A percentile compares a stretch with the other conserved stretches of the same genome.
These are phyloP conservation scores for Cudoniella acicularis DNA, from an alignment of 495 filamentous ascomycete genomes.

Conservation along the genomic window DNA sequence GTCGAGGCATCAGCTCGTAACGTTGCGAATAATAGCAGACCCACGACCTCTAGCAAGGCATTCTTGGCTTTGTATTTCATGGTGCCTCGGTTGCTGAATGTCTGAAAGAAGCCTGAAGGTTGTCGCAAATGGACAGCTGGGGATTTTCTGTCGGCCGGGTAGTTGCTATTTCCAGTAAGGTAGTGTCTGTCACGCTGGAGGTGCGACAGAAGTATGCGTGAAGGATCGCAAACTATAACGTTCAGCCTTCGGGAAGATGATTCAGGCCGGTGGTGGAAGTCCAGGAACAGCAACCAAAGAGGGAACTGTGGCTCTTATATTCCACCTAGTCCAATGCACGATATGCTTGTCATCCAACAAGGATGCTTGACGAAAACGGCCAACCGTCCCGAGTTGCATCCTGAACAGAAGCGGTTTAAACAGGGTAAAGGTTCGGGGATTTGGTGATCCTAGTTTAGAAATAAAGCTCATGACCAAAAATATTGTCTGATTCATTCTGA, in stretches of 20 bases:
- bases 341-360: background rate
- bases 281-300: background rate
- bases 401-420: background rate
- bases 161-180: background rate
- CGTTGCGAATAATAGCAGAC: background rate
- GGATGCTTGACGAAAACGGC: background rate
- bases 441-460: background rate
- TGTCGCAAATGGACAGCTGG: background rate
- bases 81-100: background rate
- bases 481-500: background rate
- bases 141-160: background rate
- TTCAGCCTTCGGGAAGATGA: background rate
- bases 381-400: background rate
- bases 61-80: background rate
- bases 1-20: slow-evolving; percentile 1
- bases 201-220: background rate
- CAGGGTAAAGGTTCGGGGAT: background rate
- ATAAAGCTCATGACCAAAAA: background rate
- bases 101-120: background rate
- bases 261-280: background rate
- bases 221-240: background rate
- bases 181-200: background rate
- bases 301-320: background rate
- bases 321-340: background rate
- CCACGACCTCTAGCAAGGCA: background rate